Evolutionary conservation across 2,329 filamentous ascomycete species (phyloP).

Genomic region (Chaetomium olivaceum): DNA sequence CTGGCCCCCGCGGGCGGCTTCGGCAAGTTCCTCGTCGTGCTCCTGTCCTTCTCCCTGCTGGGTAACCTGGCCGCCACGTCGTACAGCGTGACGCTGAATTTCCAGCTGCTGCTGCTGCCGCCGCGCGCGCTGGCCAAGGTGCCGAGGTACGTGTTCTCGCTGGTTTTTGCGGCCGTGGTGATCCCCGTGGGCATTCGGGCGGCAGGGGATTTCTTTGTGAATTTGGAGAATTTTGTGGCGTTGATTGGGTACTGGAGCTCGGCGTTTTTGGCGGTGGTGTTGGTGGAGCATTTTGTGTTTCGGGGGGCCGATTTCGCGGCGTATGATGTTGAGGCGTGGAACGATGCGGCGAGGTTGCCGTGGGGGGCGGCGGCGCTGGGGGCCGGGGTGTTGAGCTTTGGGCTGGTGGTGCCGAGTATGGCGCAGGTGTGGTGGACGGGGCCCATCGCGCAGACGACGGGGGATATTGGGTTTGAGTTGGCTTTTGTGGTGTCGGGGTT

Average conservation of each 20-base stretch:
- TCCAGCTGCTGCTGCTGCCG: constrained; percentile 47
- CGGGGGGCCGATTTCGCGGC: constrained; percentile 26
- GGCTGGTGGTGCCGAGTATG: constrained; percentile 44
- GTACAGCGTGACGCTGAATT: constrained; percentile 65
- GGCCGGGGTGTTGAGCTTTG: constrained; percentile 30
- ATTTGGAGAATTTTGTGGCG: constrained; percentile 47
- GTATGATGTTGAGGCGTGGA: constrained; percentile 34
- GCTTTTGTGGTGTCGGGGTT: constrained; percentile 46
- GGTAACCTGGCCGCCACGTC: constrained; percentile 61
- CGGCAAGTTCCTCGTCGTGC: constrained; percentile 61
- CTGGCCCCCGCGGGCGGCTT: constrained; percentile 59
- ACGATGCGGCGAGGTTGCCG: constrained; percentile 32
- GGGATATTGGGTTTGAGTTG: constrained; percentile 49
- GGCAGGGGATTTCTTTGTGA: constrained; percentile 43
- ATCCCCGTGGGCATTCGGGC: constrained; percentile 46
- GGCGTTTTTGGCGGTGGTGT: constrained; percentile 44
- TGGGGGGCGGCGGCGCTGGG: constrained; percentile 34
- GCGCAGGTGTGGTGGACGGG: constrained; percentile 47
- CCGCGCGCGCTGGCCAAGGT: constrained; percentile 38
- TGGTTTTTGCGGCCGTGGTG: constrained; percentile 44
- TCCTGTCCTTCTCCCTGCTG: constrained; percentile 58
- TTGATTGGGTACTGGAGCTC: constrained; percentile 50
- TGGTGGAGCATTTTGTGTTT: constrained; percentile 37
- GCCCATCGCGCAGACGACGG: constrained; percentile 45
- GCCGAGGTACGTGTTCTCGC: constrained; percentile 45